Conservation (phyloP, 1,139 yeast species). For the Hanseniaspora uvarum region DNA sequence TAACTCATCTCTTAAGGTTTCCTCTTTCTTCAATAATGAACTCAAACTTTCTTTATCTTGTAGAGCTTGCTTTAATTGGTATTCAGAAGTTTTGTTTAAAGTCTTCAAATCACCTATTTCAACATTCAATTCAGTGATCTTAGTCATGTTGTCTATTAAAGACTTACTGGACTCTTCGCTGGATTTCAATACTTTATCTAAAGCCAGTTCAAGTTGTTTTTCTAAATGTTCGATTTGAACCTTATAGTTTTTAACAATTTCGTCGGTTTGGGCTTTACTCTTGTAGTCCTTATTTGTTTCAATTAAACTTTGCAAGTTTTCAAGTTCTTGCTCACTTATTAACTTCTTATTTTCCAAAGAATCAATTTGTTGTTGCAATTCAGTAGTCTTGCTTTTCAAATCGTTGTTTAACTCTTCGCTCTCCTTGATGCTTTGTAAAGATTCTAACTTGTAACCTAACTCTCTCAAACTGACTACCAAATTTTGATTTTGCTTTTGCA, state of each 20-base stretch:
- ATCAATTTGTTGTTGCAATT: neutral
- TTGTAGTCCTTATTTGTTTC: neutral
- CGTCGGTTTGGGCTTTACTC: neutral
- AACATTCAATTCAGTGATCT: neutral
- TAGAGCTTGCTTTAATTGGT: neutral
- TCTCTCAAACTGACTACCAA: conserved; percentile 57
- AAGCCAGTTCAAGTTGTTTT: neutral
- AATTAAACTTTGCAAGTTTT: neutral
- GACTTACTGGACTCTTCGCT: conserved; percentile 4
- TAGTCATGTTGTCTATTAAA: neutral
- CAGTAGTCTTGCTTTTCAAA: neutral
- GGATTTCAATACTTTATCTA: neutral
- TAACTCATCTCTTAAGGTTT: neutral
- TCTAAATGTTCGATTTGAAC: conserved; percentile 8
- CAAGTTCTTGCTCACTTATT: conserved; percentile 1
- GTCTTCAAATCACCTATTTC: conserved; percentile 8
- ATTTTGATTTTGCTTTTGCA: conserved; percentile 65
- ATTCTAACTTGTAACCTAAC: conserved; percentile 60
- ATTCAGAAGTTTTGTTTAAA: neutral
- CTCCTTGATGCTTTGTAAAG: conserved; percentile 37
- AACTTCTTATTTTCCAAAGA: neutral
- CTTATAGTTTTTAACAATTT: conserved; percentile 2
- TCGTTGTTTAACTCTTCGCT: conserved; percentile 43
- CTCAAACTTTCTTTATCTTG: neutral
- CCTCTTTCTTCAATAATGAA: neutral